Evolutionary conservation across 176 grass and related monocot genomes (phyloP), one percentile per base, ranked within the genome.

Genomic region (Lolium multiflorum): DNA sequence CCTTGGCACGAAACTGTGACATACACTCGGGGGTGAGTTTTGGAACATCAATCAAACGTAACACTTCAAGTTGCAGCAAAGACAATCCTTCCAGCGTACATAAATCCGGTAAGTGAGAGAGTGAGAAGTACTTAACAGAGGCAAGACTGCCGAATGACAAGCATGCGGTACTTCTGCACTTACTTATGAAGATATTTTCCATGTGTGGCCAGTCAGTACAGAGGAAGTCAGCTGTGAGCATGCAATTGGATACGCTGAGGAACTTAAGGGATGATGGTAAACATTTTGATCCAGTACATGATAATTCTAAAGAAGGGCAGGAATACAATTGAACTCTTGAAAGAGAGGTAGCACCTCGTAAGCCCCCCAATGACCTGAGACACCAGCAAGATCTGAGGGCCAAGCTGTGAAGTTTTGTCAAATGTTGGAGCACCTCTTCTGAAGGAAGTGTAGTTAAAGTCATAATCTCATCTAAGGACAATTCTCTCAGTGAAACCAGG

Each of bases 311-410:
- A 75, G 16, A 76, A 38, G 82, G 82, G 35, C 80, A 82, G 10
- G 2, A 35, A 5, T 0, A 0, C 2, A 84, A 9, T 1, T 0
- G 0, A 59, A 25, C 0, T 0, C 0, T 0, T 0, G 4, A 25
- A 26, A 83, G 15, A 64, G 43, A 50, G 25, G 17, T 3, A 51
- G 54, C 68, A 47, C 15, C 68, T 48, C 5, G 38, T 47, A 83
- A 49, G 66, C 52, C 67, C 31, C 67, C 35, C 6, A 83, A 59
- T 35, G 31, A 35, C 31, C 31, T 35, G 31, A 35, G 31, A 35
- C 31, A 35, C 31, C 31, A 35, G 31, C 81, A 73, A 9, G 4
- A 0, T 0, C 0, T 0, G 43, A 83, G 25, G 5, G 0, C 0
- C 51, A 83, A 4, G 2, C 0, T 11, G 0, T 17, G 0, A 6